These are phyloP conservation scores for Mortierella sp. DNA, from an alignment of 371 early-diverging fungal species.

Conservation along the genomic window DNA sequence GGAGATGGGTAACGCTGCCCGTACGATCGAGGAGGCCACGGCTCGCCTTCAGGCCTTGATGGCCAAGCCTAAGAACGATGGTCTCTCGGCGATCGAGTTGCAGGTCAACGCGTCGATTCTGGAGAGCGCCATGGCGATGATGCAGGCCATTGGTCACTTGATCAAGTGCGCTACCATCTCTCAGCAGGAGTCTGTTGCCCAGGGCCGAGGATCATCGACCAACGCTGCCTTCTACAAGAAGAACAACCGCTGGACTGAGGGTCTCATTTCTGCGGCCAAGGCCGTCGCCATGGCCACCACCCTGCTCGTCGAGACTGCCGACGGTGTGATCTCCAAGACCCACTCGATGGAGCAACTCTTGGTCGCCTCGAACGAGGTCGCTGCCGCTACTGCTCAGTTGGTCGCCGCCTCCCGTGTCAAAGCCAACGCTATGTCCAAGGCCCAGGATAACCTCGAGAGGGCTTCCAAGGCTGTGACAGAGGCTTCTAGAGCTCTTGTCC, in stretches of 20 bases:
- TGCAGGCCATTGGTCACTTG: slow-evolving; percentile 94
- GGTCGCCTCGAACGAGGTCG: slow-evolving; percentile 96
- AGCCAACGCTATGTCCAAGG: slow-evolving; percentile 90
- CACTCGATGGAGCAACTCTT: slow-evolving; percentile 94
- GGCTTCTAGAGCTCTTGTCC: slow-evolving; percentile 92
- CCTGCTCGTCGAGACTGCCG: slow-evolving; percentile 93
- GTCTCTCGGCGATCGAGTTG: slow-evolving; percentile 80
- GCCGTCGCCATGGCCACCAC: slow-evolving; percentile 95
- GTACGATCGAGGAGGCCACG: slow-evolving; percentile 94
- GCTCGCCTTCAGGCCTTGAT: slow-evolving; percentile 85
- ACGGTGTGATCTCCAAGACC: slow-evolving; percentile 94
- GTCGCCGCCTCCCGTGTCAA: slow-evolving; percentile 98
- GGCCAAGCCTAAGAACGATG: slow-evolving; percentile 79
- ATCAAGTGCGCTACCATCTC: slow-evolving; percentile 95
- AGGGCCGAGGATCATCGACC: slow-evolving; percentile 89
- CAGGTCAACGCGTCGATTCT: slow-evolving; percentile 94
- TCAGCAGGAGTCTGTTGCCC: slow-evolving; percentile 97
- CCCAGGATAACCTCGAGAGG: slow-evolving; percentile 91
- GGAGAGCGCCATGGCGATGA: slow-evolving; percentile 92
- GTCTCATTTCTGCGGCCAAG: slow-evolving; percentile 97
- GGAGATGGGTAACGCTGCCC: slow-evolving; percentile 94
- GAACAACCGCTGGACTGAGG: slow-evolving; percentile 99
- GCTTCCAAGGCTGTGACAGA: slow-evolving; percentile 95
- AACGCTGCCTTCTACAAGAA: slow-evolving; percentile 97
- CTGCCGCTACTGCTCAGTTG: slow-evolving; percentile 96